These are phyloP conservation scores for Alternaria triticina DNA, from an alignment of 2,329 filamentous ascomycete genomes.

Conservation along the genomic window DNA sequence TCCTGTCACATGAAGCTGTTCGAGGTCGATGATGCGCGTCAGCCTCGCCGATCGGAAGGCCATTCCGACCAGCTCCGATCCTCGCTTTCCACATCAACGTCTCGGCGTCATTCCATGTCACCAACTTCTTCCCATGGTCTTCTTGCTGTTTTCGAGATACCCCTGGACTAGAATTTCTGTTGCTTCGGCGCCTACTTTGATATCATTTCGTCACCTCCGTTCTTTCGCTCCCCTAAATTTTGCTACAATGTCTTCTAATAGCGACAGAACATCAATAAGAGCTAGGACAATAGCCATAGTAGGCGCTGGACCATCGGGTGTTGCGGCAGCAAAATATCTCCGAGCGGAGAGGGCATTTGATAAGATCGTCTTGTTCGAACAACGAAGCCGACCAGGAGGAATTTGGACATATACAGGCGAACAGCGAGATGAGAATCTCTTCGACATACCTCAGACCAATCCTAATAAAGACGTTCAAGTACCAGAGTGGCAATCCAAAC, in stretches of 20 bases:
- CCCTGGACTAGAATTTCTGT: neutral
- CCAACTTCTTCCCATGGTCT: neutral
- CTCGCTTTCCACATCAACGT: constrained; percentile 4
- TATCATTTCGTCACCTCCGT: neutral
- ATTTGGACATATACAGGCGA: constrained; percentile 80
- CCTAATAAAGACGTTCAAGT: constrained; percentile 66
- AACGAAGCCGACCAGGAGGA: constrained; percentile 77
- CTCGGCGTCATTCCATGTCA: neutral
- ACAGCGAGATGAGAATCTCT: constrained; percentile 54
- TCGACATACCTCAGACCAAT: constrained; percentile 70
- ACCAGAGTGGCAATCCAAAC: constrained; percentile 58
- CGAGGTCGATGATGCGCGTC: constrained; percentile 13
- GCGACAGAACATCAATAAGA: constrained; percentile 28
- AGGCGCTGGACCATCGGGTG: constrained; percentile 80
- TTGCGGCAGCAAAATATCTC: constrained; percentile 80
- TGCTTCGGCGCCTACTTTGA: neutral
- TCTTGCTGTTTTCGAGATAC: neutral
- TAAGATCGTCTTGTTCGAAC: constrained; percentile 79
- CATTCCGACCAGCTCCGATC: constrained; percentile 22
- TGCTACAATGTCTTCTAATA: constrained; percentile 13
- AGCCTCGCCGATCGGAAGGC: constrained; percentile 9
- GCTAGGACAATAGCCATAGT: constrained; percentile 75
- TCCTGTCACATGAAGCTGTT: neutral
- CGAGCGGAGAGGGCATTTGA: constrained; percentile 73
- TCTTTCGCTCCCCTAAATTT: neutral